phyloP scores from a whole-genome alignment of 2,329 filamentous ascomycete genomes.

The Periconia sp. region DNA sequence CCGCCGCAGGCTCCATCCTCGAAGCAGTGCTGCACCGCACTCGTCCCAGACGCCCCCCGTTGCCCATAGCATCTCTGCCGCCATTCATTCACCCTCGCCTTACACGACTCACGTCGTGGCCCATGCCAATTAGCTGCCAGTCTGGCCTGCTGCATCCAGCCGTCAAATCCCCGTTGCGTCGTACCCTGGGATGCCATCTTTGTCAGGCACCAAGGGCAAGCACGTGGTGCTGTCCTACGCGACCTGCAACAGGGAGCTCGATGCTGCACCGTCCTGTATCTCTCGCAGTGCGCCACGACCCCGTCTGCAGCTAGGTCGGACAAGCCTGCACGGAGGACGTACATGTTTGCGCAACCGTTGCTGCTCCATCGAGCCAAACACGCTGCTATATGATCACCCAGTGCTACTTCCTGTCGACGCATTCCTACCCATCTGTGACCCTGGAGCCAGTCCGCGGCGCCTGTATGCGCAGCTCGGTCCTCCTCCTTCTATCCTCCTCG shows the following conservation, averaged over 20 bases:
- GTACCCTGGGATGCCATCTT: neutral
- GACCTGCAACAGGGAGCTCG: conserved; percentile 14
- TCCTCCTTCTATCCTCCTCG: conserved; percentile 19
- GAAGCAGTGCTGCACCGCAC: conserved; percentile 17
- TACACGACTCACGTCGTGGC: conserved; percentile 33
- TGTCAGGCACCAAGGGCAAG: conserved; percentile 26
- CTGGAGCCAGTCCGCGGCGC: conserved; percentile 33
- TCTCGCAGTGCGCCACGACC: conserved; percentile 21
- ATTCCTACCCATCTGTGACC: conserved; percentile 21
- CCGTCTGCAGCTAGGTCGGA: conserved; percentile 18
- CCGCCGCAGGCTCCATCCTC: conserved; percentile 29
- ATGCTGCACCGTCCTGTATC: conserved; percentile 25
- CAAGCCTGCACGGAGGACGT: conserved; percentile 2
- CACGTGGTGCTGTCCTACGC: conserved; percentile 32
- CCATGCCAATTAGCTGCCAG: conserved; percentile 33
- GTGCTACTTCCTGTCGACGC: conserved; percentile 10
- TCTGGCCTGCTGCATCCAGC: conserved; percentile 16
- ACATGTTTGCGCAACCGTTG: conserved; percentile 21
- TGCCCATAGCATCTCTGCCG: conserved; percentile 30
- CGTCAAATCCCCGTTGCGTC: conserved; percentile 2
- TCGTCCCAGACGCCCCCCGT: conserved; percentile 4
- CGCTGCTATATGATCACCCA: conserved; percentile 24
- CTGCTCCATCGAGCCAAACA: conserved; percentile 18
- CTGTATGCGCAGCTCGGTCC: conserved; percentile 30
- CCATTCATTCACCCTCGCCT: conserved; percentile 11